Evolutionary conservation across 1,139 yeast genomes (phyloP).

Genomic region (Protomyces pachydermus): DNA sequence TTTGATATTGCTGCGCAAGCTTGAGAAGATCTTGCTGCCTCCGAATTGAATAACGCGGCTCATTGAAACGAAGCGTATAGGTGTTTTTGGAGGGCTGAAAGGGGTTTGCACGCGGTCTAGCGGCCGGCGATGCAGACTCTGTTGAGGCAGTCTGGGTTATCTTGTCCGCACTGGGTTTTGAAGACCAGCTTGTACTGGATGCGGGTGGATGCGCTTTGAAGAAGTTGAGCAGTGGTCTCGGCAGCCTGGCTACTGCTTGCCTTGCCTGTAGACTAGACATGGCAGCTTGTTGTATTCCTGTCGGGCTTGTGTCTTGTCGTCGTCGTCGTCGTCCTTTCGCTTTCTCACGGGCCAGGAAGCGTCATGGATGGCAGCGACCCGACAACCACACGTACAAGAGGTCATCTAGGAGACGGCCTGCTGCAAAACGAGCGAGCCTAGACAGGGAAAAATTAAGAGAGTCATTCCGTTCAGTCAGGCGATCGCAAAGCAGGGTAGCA

Average conservation of each 20-base stretch:
- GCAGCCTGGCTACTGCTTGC: conserved; percentile 6
- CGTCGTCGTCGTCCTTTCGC: neutral
- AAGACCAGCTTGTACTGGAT: conserved; percentile 47
- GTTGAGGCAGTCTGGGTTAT: conserved; percentile 85
- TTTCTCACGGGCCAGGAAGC: neutral
- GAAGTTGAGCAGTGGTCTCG: conserved; percentile 11
- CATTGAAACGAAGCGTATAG: conserved; percentile 6
- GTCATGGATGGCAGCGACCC: neutral
- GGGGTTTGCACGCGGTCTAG: conserved; percentile 2
- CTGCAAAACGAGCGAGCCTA: too few species aligned
- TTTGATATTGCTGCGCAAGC: neutral
- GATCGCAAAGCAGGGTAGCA: neutral
- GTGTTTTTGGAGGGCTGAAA: conserved; percentile 18
- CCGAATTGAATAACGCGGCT: conserved; percentile 22
- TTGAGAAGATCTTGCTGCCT: conserved; percentile 21
- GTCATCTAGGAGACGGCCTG: too few species aligned
- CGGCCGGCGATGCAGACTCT: neutral
- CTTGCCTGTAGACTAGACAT: neutral
- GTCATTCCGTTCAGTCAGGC: neutral
- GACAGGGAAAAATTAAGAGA: too few species aligned
- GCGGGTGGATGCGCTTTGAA: conserved; percentile 24
- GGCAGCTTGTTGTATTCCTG: neutral
- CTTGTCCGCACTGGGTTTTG: conserved; percentile 78
- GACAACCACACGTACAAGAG: neutral
- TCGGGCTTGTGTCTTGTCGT: neutral